Evolutionary conservation across 164 flowering plant species (phyloP), one percentile per base, ranked within the genome.

Genomic region (Protea cynaroides): DNA sequence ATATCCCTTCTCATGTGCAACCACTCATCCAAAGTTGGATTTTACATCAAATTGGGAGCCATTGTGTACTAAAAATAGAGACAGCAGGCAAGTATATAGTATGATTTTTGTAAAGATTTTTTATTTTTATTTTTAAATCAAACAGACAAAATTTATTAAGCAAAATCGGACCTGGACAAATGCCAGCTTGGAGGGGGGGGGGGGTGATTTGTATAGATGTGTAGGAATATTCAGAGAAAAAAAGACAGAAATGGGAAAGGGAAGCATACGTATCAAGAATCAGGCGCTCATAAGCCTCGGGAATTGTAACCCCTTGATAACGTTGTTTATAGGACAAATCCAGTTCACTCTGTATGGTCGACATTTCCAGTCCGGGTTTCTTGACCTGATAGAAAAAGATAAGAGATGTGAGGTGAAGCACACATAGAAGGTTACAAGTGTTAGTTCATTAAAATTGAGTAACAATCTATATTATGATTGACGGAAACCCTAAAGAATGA

Each of bases 281-380:
- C 29, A 94, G 78, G 34, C 98, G 92, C 65, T 94, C 98, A 68
- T 94, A 94, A 58, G 98, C 98, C 81, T 91, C 97, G 22, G 98
- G 98, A 70, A 94, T 94, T 37, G 77, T 66, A 65, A 79, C 78
- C 1, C 76, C 88, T 75, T 90, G 95, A 74, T 94, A 94, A 1
- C 98, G 91, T 68, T 87, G 96, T 66, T 74, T 53, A 49, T 90
- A 94, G 46, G 98, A 94, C 80, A 94, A 80, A 75, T 94, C 96
- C 18, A 90, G 77, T 78, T 94, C 98, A 75, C 97, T 94, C 65
- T 90, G 98, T 34, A 80, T 88, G 25, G 98, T 87, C 54, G 84
- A 76, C 97, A 93, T 93, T 56, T 89, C 95, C 57, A 91, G 77
- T 43, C 98, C 98, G 57, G 98, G n/a, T n/a, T n/a, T n/a, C n/a